Conservation (phyloP, 768 basidiomycete species). For the Termitomyces sp. region DNA sequence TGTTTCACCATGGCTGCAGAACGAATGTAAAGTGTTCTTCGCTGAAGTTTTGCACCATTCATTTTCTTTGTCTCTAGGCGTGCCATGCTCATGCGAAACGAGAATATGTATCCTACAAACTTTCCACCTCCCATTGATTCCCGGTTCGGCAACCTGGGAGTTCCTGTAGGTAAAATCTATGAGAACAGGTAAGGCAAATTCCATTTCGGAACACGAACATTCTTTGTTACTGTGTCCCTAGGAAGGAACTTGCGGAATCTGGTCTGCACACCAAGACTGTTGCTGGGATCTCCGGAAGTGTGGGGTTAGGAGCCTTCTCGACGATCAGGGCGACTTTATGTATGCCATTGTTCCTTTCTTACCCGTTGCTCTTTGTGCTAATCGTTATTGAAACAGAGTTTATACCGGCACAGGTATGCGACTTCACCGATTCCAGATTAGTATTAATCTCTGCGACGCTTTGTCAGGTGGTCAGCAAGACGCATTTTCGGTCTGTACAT, state of each 20-base stretch:
- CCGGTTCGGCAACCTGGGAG: constrained; percentile 19
- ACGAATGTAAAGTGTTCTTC: constrained; percentile 15
- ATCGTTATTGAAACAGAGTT: constrained; percentile 15
- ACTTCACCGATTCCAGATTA: neutral
- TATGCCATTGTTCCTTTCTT: constrained; percentile 8
- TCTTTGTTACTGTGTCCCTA: constrained; percentile 6
- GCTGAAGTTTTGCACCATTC: neutral
- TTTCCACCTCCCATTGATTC: constrained; percentile 11
- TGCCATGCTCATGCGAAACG: constrained; percentile 15
- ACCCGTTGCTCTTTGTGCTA: neutral
- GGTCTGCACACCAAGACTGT: constrained; percentile 21
- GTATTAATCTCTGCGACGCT: neutral
- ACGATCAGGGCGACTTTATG: constrained; percentile 33
- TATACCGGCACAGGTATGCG: constrained; percentile 35
- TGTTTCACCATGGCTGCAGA: constrained; percentile 15
- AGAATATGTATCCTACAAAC: constrained; percentile 13
- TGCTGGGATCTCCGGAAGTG: constrained; percentile 31
- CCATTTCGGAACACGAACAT: neutral
- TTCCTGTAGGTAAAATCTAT: constrained; percentile 18
- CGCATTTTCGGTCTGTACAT: constrained; percentile 12
- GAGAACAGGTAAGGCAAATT: constrained; percentile 14
- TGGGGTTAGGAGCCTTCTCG: constrained; percentile 29
- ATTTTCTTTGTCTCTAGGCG: constrained; percentile 12
- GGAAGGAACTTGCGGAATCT: constrained; percentile 18
- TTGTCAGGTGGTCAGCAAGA: constrained; percentile 16